Evolutionary conservation across 768 basidiomycete genomes (phyloP).

Genomic region (Clitopilus hobsonii): DNA sequence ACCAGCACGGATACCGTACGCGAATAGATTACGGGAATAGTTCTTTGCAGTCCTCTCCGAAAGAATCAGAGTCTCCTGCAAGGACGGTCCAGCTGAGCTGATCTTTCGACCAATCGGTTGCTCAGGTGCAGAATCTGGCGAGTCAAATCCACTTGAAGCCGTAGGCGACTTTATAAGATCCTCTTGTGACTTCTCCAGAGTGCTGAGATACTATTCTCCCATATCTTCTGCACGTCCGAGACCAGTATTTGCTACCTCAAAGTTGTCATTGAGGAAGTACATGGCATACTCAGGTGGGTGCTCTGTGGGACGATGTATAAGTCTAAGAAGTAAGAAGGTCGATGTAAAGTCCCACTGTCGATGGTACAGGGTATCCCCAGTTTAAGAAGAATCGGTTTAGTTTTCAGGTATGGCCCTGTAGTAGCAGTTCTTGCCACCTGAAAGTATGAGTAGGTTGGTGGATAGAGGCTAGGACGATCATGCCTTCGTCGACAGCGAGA

Average conservation of each 20-base stretch:
- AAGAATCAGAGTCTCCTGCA: background rate
- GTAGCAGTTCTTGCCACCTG: conserved; percentile 43
- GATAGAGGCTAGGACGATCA: conserved; percentile 59
- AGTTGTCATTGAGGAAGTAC: conserved; percentile 50
- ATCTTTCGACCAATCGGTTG: background rate
- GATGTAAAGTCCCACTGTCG: conserved; percentile 19
- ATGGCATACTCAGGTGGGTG: conserved; percentile 61
- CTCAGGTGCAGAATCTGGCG: background rate
- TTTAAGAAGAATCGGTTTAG: conserved; percentile 33
- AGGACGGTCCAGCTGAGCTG: background rate
- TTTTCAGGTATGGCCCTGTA: conserved; percentile 36
- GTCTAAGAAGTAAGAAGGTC: background rate
- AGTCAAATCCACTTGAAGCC: background rate
- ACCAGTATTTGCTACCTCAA: conserved; percentile 16
- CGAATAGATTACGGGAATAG: background rate
- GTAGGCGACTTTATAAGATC: background rate
- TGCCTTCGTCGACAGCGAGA: conserved; percentile 40
- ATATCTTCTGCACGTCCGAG: conserved; percentile 22
- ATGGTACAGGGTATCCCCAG: conserved; percentile 32
- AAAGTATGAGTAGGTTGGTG: conserved; percentile 63
- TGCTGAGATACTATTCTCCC: conserved; percentile 29
- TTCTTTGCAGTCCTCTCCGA: background rate
- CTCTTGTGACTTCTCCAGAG: conserved; percentile 7
- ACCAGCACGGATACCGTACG: conserved; percentile 50
- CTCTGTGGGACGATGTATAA: conserved; percentile 23